Evolutionary conservation across 202 grass and related monocot species (phyloP).

Genomic region (Saccharum hybrid): DNA sequence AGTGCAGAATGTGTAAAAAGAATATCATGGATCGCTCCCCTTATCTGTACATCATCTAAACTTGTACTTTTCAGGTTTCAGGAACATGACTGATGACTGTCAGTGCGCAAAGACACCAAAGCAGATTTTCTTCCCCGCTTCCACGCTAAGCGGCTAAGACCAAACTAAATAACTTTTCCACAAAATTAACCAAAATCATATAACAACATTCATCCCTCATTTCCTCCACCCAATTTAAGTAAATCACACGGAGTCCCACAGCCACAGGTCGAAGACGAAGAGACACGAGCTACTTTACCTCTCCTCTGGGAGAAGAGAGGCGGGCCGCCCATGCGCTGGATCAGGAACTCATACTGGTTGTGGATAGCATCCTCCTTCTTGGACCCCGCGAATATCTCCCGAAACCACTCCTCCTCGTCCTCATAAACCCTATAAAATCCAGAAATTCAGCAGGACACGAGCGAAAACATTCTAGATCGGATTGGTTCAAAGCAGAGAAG

Average conservation of each 20-base stretch:
- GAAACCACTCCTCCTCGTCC: conserved; percentile 90
- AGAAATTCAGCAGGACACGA: neutral
- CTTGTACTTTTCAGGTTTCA: neutral
- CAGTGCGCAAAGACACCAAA: neutral
- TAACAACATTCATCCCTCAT: neutral
- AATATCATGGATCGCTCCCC: neutral
- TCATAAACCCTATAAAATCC: conserved; percentile 63
- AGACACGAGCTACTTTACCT: conserved; percentile 47
- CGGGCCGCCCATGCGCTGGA: conserved; percentile 95
- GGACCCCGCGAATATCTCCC: conserved; percentile 70
- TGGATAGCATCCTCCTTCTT: conserved; percentile 92
- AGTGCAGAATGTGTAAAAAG: conserved; percentile 2
- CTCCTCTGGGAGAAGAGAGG: conserved; percentile 81
- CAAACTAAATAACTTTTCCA: neutral
- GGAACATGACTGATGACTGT: neutral
- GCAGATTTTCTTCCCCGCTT: neutral
- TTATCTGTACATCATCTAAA: neutral
- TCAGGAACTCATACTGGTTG: conserved; percentile 95
- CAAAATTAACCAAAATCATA: neutral
- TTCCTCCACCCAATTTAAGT: neutral
- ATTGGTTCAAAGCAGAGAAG: neutral
- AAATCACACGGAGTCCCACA: neutral
- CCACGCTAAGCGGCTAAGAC: neutral
- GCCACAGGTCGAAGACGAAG: neutral
- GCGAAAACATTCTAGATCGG: neutral